Evolutionary conservation across 371 early-diverging fungal species (phyloP).

Genomic region (Apophysomyces sp.): DNA sequence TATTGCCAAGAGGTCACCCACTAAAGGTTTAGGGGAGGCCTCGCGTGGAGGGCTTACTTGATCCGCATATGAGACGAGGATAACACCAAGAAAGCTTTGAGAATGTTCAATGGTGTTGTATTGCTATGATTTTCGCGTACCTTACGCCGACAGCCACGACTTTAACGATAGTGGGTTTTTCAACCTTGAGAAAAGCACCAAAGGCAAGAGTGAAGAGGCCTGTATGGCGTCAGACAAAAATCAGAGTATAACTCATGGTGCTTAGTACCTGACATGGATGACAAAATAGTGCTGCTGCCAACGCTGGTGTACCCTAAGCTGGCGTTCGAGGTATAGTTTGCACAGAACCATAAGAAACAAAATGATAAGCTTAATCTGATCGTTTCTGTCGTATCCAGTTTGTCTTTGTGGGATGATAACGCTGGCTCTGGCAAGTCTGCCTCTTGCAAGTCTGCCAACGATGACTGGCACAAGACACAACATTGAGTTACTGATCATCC

Average conservation of each 20-base stretch:
- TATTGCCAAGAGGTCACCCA: slow-evolving; percentile 68
- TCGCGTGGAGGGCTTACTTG: slow-evolving; percentile 6
- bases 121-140: slow-evolving; percentile 17
- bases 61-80: slow-evolving; percentile 48
- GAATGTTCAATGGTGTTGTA: neutral
- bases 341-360: slow-evolving; percentile 80
- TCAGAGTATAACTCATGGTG: too few species aligned
- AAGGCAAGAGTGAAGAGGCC: slow-evolving; percentile 74
- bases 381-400: slow-evolving; percentile 10
- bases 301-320: slow-evolving; percentile 80
- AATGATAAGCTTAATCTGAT: slow-evolving; percentile 64
- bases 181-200: slow-evolving; percentile 62
- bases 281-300: slow-evolving; percentile 76
- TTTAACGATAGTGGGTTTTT: slow-evolving; percentile 55
- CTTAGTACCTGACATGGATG: slow-evolving; percentile 49
- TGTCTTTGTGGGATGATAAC: neutral
- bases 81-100: slow-evolving; percentile 52
- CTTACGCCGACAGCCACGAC: slow-evolving; percentile 54
- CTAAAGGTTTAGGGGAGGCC: slow-evolving; percentile 30
- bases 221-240: slow-evolving; percentile 2
- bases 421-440: neutral
- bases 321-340: slow-evolving; percentile 76
- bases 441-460: neutral
- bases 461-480: too few species aligned
- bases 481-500: too few species aligned